These are phyloP conservation scores for Fusarium longipes DNA, from an alignment of 2,329 filamentous ascomycete genomes.

Conservation along the genomic window DNA sequence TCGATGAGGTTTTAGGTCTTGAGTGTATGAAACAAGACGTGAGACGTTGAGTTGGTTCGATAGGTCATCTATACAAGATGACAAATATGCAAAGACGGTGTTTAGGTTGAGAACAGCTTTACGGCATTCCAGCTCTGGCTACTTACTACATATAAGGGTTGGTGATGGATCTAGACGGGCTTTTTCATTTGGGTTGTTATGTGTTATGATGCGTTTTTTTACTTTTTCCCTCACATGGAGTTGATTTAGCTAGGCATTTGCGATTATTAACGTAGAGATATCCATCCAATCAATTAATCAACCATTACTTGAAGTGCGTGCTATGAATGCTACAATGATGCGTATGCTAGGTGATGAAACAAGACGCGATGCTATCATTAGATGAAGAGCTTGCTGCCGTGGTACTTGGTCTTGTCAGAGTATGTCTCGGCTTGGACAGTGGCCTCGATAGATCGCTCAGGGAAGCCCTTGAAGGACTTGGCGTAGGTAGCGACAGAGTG, in stretches of 20 bases:
- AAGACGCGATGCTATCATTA: background rate
- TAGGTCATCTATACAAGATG: conserved; percentile 13
- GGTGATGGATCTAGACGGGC: conserved; percentile 33
- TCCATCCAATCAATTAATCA: conserved; percentile 36
- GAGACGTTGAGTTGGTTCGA: background rate
- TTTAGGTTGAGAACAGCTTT: conserved; percentile 24
- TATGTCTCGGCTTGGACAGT: conserved; percentile 46
- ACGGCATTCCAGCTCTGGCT: conserved; percentile 4
- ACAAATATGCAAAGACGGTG: conserved; percentile 35
- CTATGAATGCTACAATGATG: background rate
- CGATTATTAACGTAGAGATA: conserved; percentile 38
- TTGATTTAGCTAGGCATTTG: conserved; percentile 39
- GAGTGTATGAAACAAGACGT: background rate
- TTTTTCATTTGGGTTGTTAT: background rate
- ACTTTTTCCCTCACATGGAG: conserved; percentile 14
- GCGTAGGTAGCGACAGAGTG: conserved; percentile 79
- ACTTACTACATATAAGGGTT: background rate
- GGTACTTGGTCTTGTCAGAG: conserved; percentile 58
- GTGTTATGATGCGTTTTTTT: background rate
- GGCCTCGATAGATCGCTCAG: conserved; percentile 58
- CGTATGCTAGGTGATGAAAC: background rate
- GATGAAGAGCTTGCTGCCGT: conserved; percentile 53
- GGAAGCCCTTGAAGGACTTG: conserved; percentile 72
- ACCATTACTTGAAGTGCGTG: background rate
- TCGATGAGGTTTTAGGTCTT: conserved; percentile 9